A percentile compares a stretch with the other conserved stretches of the same genome.
Evolutionary conservation across 75 land plant genomes (phyloP).

Genomic region (Adiantum capillusveneris): DNA sequence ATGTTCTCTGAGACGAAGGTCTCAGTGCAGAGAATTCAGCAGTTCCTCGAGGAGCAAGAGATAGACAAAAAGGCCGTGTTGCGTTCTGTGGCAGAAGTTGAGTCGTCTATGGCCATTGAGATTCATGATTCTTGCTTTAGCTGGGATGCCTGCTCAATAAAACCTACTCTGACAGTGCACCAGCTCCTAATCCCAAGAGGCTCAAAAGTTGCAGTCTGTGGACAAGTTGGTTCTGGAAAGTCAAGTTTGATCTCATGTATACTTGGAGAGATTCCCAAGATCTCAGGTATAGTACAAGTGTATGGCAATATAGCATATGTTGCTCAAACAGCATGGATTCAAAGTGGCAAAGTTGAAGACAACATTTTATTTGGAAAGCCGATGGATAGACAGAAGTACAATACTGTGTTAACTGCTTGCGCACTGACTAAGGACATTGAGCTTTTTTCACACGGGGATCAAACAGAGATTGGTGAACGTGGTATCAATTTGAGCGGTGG

Average conservation of each 20-base stretch:
- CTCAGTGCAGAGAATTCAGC: constrained; percentile 41
- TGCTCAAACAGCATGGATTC: constrained; percentile 81
- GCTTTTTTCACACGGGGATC: constrained; percentile 52
- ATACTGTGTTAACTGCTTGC: constrained; percentile 51
- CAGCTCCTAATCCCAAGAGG: constrained; percentile 43
- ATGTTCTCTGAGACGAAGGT: constrained; percentile 66
- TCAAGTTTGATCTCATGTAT: constrained; percentile 68
- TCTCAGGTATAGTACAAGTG: constrained; percentile 43
- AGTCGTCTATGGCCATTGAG: constrained; percentile 23
- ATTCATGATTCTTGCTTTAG: constrained; percentile 40
- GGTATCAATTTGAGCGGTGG: constrained; percentile 91
- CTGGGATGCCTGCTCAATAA: constrained; percentile 30
- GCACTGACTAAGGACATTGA: constrained; percentile 53
- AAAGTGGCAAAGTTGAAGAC: constrained; percentile 64
- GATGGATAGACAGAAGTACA: constrained; percentile 41
- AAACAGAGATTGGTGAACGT: constrained; percentile 62
- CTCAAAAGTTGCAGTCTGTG: constrained; percentile 74
- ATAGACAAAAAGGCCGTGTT: constrained; percentile 3
- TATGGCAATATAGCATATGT: constrained; percentile 71
- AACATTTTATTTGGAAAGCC: constrained; percentile 70
- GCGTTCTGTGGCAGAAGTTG: constrained; percentile 9
- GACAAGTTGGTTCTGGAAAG: constrained; percentile 78
- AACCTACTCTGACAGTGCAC: constrained; percentile 21
- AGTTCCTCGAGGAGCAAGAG: constrained; percentile 32
- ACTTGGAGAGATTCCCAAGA: constrained; percentile 64